Conservation (phyloP, 2,329 filamentous ascomycete species). For the Laburnicola sp. region DNA sequence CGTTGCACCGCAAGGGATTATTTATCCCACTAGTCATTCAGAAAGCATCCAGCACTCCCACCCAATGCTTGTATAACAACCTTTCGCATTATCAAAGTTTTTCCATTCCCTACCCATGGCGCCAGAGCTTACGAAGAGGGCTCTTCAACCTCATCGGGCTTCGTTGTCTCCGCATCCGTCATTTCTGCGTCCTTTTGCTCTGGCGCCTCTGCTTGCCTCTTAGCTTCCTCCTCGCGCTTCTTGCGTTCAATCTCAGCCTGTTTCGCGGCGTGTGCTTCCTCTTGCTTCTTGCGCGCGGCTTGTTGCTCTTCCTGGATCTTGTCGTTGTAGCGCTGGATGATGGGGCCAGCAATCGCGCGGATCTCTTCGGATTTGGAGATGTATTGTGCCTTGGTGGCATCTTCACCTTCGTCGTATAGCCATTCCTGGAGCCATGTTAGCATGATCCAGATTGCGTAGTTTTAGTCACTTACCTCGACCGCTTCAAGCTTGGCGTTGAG, state of each 20-base stretch:
- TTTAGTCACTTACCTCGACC: constrained; percentile 70
- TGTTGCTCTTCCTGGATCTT: constrained; percentile 87
- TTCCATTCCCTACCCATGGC: neutral
- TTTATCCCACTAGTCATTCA: too few species aligned
- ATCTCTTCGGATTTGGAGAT: constrained; percentile 95
- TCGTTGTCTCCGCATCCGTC: constrained; percentile 58
- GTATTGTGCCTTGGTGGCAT: constrained; percentile 91
- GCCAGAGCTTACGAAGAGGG: constrained; percentile 27
- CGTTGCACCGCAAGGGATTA: too few species aligned
- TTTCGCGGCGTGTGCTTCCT: constrained; percentile 66
- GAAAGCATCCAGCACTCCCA: neutral
- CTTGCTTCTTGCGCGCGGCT: constrained; percentile 67
- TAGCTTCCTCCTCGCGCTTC: constrained; percentile 73
- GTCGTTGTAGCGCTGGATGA: constrained; percentile 93
- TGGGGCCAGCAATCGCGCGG: constrained; percentile 83
- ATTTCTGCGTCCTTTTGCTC: constrained; percentile 57
- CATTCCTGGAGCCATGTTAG: constrained; percentile 69
- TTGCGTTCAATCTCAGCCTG: constrained; percentile 71
- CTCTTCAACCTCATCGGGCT: constrained; percentile 47
- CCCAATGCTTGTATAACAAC: constrained; percentile 18
- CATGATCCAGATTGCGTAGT: neutral
- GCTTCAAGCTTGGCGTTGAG: constrained; percentile 80
- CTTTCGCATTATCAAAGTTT: neutral
- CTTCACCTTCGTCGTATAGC: constrained; percentile 96
- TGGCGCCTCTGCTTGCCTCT: constrained; percentile 56